A percentile compares a stretch with the other conserved stretches of the same genome.
These are phyloP conservation scores for Geranomyces michiganensis DNA, from an alignment of 192 early-diverging fungal genomes.

Conservation along the genomic window DNA sequence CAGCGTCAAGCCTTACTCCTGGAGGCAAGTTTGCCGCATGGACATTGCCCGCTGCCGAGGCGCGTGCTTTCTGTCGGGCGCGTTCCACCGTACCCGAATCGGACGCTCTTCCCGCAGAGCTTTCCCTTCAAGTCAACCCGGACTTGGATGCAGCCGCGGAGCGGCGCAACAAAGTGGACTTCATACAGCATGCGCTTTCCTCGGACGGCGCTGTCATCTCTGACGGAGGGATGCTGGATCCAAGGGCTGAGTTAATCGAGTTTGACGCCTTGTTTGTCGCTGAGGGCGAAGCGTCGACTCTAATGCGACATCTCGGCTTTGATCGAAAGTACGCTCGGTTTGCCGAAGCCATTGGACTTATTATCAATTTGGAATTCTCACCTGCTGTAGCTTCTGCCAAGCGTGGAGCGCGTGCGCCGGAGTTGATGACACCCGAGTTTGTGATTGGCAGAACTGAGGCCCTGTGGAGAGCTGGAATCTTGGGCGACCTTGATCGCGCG, in stretches of 20 bases:
- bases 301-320: slow-evolving; percentile 50
- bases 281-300: slow-evolving; percentile 46
- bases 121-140: slow-evolving; percentile 35
- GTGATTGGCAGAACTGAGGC: slow-evolving; percentile 32
- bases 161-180: slow-evolving; percentile 38
- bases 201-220: slow-evolving; percentile 36
- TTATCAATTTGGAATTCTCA: slow-evolving; percentile 50
- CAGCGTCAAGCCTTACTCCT: neutral
- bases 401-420: slow-evolving; percentile 16
- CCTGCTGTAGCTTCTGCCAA: slow-evolving; percentile 14
- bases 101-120: slow-evolving; percentile 22
- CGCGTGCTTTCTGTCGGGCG: neutral
- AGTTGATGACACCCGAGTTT: slow-evolving; percentile 41
- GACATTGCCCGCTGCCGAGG: slow-evolving; percentile 11
- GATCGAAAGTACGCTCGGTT: slow-evolving; percentile 39
- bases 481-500: slow-evolving; percentile 35
- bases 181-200: slow-evolving; percentile 35
- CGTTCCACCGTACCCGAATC: neutral
- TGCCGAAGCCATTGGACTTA: slow-evolving; percentile 49
- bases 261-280: slow-evolving; percentile 48
- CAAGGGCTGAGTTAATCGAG: slow-evolving; percentile 6
- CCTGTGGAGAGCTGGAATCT: slow-evolving; percentile 32
- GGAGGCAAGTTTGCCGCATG: neutral
- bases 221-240: slow-evolving; percentile 4
- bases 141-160: slow-evolving; percentile 26